Conservation (phyloP, 768 basidiomycete species). For the Melanogaster broomeanus region DNA sequence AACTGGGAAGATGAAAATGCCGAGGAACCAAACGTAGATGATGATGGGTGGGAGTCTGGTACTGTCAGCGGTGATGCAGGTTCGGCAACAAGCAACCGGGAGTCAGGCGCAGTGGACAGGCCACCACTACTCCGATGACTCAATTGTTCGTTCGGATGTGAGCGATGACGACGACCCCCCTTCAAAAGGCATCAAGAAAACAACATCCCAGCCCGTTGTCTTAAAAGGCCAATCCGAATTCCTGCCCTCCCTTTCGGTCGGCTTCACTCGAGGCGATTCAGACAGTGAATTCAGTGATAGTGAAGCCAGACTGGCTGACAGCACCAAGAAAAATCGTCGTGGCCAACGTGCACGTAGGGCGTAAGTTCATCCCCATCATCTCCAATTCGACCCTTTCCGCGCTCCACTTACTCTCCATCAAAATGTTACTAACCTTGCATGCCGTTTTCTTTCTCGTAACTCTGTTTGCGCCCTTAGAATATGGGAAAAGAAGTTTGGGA, state of each 20-base stretch:
- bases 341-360: slow-evolving; percentile 93
- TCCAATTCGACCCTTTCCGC: background rate
- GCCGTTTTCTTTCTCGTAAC: background rate
- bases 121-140: slow-evolving; percentile 24
- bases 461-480: slow-evolving; percentile 54
- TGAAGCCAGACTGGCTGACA: slow-evolving; percentile 55
- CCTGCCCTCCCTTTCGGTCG: slow-evolving; percentile 85
- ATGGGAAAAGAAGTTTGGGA: slow-evolving; percentile 97
- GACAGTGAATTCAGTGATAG: slow-evolving; percentile 75
- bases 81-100: slow-evolving; percentile 31
- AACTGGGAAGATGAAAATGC: slow-evolving; percentile 26
- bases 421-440: background rate
- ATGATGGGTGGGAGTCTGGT: slow-evolving; percentile 45
- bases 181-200: slow-evolving; percentile 11
- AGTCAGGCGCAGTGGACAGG: slow-evolving; percentile 40
- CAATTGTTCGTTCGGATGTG: slow-evolving; percentile 31
- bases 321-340: slow-evolving; percentile 78
- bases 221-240: slow-evolving; percentile 54
- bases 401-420: background rate
- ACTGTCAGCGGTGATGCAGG: slow-evolving; percentile 35
- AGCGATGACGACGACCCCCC: slow-evolving; percentile 18
- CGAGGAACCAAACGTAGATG: slow-evolving; percentile 9
- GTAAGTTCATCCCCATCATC: slow-evolving; percentile 53
- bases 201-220: slow-evolving; percentile 24
- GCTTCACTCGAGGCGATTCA: slow-evolving; percentile 79